Evolutionary conservation across 2,329 filamentous ascomycete species (phyloP).

Genomic region (Kalaharituber pfeilii): DNA sequence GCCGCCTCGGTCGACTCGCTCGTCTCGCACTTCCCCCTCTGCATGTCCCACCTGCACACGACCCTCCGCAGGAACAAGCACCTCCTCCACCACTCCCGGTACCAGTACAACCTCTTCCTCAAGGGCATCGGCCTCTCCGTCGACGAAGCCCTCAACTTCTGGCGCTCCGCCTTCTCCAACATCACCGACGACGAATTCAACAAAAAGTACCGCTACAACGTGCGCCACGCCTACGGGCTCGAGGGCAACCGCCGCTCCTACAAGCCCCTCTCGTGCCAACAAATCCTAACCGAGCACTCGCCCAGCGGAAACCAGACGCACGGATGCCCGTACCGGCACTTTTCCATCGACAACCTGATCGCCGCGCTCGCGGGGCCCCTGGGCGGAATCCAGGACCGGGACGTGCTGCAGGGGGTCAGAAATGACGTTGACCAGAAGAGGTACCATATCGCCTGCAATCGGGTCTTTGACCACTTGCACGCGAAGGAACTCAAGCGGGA

Average conservation of each 20-base stretch:
- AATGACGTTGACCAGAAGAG: conserved; percentile 79
- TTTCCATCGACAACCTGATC: conserved; percentile 64
- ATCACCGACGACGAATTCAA: conserved; percentile 90
- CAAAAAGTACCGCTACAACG: conserved; percentile 94
- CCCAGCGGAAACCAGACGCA: conserved; percentile 77
- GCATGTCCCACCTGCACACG: conserved; percentile 83
- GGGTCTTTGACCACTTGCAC: conserved; percentile 80
- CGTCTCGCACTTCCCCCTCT: conserved; percentile 69
- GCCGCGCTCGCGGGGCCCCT: conserved; percentile 34
- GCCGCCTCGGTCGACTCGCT: conserved; percentile 65
- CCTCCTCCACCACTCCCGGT: conserved; percentile 77
- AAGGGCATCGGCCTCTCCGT: conserved; percentile 85
- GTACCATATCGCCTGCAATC: conserved; percentile 90
- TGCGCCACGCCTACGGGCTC: conserved; percentile 87
- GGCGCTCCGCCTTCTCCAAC: conserved; percentile 69
- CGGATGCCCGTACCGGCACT: conserved; percentile 93
- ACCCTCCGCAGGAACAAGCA: conserved; percentile 74
- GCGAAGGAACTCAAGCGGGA: conserved; percentile 59
- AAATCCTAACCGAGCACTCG: conserved; percentile 75
- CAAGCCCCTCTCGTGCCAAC: conserved; percentile 83
- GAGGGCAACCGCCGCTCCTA: conserved; percentile 86
- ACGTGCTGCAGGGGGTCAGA: conserved; percentile 59
- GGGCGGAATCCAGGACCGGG: conserved; percentile 38
- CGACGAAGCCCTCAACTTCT: conserved; percentile 85
- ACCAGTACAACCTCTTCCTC: conserved; percentile 91